Evolutionary conservation across 2,329 filamentous ascomycete species (phyloP), one percentile per base, ranked within the genome.

Genomic region (Penicillium paneum): DNA sequence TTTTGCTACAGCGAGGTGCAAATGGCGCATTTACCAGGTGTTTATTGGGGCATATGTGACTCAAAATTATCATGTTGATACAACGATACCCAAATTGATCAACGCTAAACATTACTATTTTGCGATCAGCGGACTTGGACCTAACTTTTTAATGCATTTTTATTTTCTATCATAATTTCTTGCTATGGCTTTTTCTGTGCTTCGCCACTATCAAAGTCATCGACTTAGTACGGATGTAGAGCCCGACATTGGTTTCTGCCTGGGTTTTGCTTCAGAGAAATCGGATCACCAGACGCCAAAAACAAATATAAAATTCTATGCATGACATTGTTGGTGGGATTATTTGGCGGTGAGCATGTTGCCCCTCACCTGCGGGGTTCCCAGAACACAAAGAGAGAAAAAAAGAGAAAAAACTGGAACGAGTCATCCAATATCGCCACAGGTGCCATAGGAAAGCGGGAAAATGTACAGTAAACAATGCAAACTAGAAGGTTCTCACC

Each of bases 321-420:
- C 55, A 57, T 52, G 48, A 52, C 55, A 55, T 57, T 54, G 47
- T 41, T 49, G 54, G 58, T 59, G 58, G 58, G 58, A 58, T 56
- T 36, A 29, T 41, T 63, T 59, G 61, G 61, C 61, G 61, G 61
- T 64, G 60, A 64, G 48, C 28, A 28, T 50, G 15, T 47, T 58
- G 58, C 58, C 58, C 58, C 58, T 60, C 58, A 55, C 11, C 55
- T 52, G 58, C 58, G 57, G 57, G 57, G 57, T 52, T 54, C 19
- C 28, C 31, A 52, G 38, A 39, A 32, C 28, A 44, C 13, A 19
- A 32, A 11, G 12, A 10, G 3, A 10, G 11, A 11, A 21, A 31
- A 32, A 44, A 44, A 34, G 17, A 24, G 29, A 44, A 38, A 50
- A 50, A 5, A 52, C 19, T 31, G 35, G 8, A 29, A 24, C 15